phyloP scores from a whole-genome alignment of 805 yeast species.

The Candida yuanshanica region DNA sequence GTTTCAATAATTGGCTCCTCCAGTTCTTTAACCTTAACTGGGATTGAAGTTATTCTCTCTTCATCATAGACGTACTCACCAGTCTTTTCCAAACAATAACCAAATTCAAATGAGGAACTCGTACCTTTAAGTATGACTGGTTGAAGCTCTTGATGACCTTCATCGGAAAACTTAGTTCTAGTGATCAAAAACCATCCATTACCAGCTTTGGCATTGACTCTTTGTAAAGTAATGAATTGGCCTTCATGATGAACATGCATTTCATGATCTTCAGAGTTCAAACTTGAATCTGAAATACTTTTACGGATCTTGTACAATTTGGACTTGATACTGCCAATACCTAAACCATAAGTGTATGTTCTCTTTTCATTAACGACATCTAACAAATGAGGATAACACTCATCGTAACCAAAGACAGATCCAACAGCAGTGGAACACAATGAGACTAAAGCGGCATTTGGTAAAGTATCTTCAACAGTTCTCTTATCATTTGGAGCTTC shows the following conservation, averaged over 20 bases:
- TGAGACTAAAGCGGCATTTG: conserved; percentile 91
- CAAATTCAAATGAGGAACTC: conserved; percentile 48
- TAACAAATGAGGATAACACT: conserved; percentile 75
- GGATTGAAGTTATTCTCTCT: conserved; percentile 53
- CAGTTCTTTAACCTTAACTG: conserved; percentile 53
- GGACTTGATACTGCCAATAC: conserved; percentile 72
- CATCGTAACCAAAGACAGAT: conserved; percentile 91
- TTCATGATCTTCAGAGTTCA: conserved; percentile 59
- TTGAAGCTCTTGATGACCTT: conserved; percentile 45
- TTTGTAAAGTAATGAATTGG: conserved; percentile 84
- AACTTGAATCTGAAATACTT: conserved; percentile 44
- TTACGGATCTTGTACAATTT: conserved; percentile 53
- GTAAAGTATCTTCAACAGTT: conserved; percentile 89
- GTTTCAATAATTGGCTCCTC: conserved; percentile 42
- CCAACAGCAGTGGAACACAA: conserved; percentile 93
- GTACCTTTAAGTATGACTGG: conserved; percentile 61
- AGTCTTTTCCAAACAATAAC: conserved; percentile 46
- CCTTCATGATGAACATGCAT: conserved; percentile 94
- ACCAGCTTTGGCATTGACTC: conserved; percentile 79
- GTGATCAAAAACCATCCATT: conserved; percentile 87
- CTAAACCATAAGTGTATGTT: conserved; percentile 48
- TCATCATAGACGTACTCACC: conserved; percentile 42
- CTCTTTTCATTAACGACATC: conserved; percentile 77
- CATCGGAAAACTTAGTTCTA: conserved; percentile 61
- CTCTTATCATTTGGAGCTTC: conserved; percentile 85